Evolutionary conservation across 345 rosid species (phyloP).

Genomic region (Anastatica hierochuntica): DNA sequence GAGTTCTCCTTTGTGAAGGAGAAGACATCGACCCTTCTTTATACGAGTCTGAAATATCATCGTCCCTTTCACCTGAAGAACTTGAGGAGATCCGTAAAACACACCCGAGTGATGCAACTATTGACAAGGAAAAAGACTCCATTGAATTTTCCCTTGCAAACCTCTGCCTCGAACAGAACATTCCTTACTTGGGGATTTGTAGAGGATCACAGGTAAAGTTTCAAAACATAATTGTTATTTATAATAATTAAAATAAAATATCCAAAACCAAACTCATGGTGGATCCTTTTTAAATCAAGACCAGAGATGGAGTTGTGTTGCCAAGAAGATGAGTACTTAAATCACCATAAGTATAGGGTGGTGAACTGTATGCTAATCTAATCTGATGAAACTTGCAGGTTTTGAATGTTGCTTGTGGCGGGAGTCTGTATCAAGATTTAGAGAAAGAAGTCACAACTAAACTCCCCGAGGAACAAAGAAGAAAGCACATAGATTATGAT

Average conservation of each 20-base stretch:
- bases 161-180: constrained; percentile 75
- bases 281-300: no score
- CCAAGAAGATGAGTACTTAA: no score
- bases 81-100: constrained; percentile 60
- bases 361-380: no score
- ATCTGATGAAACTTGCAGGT: no score
- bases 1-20: constrained; percentile 63
- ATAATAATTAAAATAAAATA: no score
- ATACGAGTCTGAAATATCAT: constrained; percentile 46
- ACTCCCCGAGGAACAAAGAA: constrained; percentile 16
- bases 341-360: no score
- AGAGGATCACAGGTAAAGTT: constrained; percentile 50
- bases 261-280: no score
- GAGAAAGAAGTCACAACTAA: constrained; percentile 47
- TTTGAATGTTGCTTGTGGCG: constrained; percentile 81
- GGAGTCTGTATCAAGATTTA: constrained; percentile 62
- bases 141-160: constrained; percentile 71
- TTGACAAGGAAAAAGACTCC: constrained; percentile 75
- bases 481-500: constrained; percentile 45
- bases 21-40: constrained; percentile 66
- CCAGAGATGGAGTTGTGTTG: no score
- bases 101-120: constrained; percentile 65
- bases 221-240: no score
- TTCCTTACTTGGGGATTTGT: constrained; percentile 80
- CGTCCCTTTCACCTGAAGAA: constrained; percentile 55